Conservation (phyloP, 164 flowering plant species). For the Euptelea pleiosperma region DNA sequence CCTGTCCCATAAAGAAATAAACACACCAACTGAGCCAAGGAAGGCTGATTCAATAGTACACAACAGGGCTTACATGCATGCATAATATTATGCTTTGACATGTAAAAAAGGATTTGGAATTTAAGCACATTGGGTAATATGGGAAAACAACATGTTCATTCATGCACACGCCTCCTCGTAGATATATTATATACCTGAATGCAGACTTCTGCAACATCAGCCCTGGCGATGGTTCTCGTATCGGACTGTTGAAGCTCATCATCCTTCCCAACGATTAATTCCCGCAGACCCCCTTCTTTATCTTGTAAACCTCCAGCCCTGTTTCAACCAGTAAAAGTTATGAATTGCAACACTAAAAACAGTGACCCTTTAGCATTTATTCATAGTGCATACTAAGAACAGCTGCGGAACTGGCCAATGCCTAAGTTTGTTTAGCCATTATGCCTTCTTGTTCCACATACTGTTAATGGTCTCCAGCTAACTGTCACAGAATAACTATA, state of each 20-base stretch:
- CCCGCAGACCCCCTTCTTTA: constrained; percentile 88
- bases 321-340: constrained; percentile 10
- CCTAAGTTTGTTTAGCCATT: too few relatives aligned
- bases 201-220: constrained; percentile 98
- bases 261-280: constrained; percentile 85
- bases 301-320: constrained; percentile 98
- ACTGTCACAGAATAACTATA: too few relatives aligned
- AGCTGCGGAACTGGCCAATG: too few relatives aligned
- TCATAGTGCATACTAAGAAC: too few relatives aligned
- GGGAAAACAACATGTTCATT: neutral
- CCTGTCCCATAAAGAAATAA: constrained; percentile 41
- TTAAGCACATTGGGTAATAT: neutral
- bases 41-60: neutral
- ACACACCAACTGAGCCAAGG: neutral
- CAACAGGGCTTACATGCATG: too few relatives aligned
- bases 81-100: too few relatives aligned
- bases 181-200: constrained; percentile 76
- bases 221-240: constrained; percentile 66
- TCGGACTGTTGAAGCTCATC: constrained; percentile 89
- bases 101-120: too few relatives aligned
- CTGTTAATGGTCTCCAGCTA: too few relatives aligned
- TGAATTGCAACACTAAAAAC: constrained; percentile 8
- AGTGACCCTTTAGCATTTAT: too few relatives aligned
- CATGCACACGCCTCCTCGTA: neutral
- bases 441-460: too few relatives aligned